Evolutionary conservation across 768 basidiomycete genomes (phyloP), one percentile per base, ranked within the genome.

Genomic region (Sistotremastrum niveocremeum): DNA sequence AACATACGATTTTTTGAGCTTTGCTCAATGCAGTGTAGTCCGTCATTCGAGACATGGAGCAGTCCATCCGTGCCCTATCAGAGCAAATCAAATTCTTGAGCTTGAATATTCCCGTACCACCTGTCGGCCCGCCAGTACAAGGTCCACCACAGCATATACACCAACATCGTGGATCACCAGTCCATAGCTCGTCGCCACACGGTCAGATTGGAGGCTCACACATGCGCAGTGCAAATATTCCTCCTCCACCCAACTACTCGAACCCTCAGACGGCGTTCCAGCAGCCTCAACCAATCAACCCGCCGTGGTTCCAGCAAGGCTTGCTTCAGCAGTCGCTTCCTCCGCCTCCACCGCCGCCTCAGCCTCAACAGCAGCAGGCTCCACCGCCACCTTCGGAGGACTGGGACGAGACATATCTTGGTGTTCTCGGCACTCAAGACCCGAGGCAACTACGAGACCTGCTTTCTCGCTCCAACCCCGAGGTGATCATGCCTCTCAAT

Each of bases 361-460:
- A 56, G 44, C 70, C 59, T 39, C 57, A 62, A 44, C 75, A 75
- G 46, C 65, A 58, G 45, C 65, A 71, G 50, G 65, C 76, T 31
- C 73, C 74, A 10, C 71, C 79, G n/a, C 62, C 68, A 38, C 73
- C 72, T 54, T 46, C 70, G 39, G 85, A 86, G 57, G 81, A 85
- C 51, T 89, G 86, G 86, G 86, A 89, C 52, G 83, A 86, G 49
- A 74, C 77, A 7, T 89, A 87, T 60, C 70, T 89, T 34, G 73
- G 76, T 11, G 80, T 86, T 34, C 67, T 89, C 46, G 77, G 81
- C 50, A 77, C 76, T 34, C 83, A 88, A 59, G 86, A 89, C 54
- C 55, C 73, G 10, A 66, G 71, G 50, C 83, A 85, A 60, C 73
- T 89, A 44, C 77, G 83, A 11, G 82, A 84, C 55, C 64, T 89